A percentile compares a stretch with the other conserved stretches of the same genome.
Conservation (phyloP, 805 yeast genomes). For the Ogataea trehalophila region DNA sequence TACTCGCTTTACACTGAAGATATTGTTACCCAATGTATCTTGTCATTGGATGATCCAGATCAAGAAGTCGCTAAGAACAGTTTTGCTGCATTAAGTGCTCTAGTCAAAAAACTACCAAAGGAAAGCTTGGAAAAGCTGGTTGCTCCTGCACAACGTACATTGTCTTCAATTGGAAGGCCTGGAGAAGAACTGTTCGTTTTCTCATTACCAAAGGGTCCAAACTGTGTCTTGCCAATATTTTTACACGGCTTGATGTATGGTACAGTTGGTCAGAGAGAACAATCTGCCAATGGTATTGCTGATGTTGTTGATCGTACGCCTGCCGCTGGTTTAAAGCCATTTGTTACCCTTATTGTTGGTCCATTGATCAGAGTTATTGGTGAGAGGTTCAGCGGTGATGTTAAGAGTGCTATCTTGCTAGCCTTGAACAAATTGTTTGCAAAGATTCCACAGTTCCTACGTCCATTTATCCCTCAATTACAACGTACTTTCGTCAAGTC, state of each 20-base stretch:
- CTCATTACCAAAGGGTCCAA: conserved; percentile 75
- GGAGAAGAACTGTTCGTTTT: conserved; percentile 73
- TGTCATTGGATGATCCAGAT: conserved; percentile 68
- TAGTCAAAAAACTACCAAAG: conserved; percentile 71
- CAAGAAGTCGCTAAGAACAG: conserved; percentile 58
- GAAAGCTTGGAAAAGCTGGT: conserved; percentile 72
- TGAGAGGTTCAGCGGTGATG: conserved; percentile 85
- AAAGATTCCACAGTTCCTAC: conserved; percentile 83
- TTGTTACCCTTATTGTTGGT: conserved; percentile 92
- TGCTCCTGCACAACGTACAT: conserved; percentile 72
- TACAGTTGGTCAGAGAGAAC: conserved; percentile 72
- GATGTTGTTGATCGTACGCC: conserved; percentile 83
- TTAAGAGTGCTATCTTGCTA: conserved; percentile 87
- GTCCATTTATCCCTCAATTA: conserved; percentile 95
- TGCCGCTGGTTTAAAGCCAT: conserved; percentile 74
- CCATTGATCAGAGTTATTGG: conserved; percentile 97
- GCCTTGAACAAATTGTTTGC: conserved; percentile 75
- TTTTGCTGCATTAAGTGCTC: conserved; percentile 56
- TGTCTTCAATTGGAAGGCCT: conserved; percentile 56
- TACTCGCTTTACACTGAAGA: conserved; percentile 71
- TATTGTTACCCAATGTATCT: conserved; percentile 63
- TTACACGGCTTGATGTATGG: conserved; percentile 96
- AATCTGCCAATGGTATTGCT: conserved; percentile 84
- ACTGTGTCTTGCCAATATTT: conserved; percentile 84
- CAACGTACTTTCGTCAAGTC: conserved; percentile 96